Conservation (phyloP, 1,284 basidiomycete genomes). For the Apiotrichum veenhuisii region DNA sequence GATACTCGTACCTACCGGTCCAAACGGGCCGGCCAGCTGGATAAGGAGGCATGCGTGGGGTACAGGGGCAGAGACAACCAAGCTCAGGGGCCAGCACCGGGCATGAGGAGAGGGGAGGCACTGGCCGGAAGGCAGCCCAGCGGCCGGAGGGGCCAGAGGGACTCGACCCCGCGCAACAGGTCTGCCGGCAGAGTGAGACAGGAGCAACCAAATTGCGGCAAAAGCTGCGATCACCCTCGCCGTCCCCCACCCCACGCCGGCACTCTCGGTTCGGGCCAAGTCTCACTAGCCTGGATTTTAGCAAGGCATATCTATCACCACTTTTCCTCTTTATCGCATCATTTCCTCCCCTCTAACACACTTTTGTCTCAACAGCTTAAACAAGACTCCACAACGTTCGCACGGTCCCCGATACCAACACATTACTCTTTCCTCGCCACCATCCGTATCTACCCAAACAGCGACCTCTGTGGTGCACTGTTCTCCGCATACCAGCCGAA, state of each 20-base stretch:
- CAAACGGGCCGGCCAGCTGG: neutral
- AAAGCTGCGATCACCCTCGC: too few species aligned
- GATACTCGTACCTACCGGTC: neutral
- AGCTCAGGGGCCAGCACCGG: too few species aligned
- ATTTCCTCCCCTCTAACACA: neutral
- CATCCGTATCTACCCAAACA: too few species aligned
- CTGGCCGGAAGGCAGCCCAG: too few species aligned
- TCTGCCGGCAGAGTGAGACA: neutral
- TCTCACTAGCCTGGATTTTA: neutral
- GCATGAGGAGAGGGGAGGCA: too few species aligned
- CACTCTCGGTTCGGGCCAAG: neutral
- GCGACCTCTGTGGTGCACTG: too few species aligned
- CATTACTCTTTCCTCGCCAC: too few species aligned
- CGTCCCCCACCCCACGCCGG: too few species aligned
- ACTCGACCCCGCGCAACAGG: neutral
- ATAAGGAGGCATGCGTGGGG: neutral
- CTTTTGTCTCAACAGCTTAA: neutral
- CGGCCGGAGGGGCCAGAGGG: too few species aligned
- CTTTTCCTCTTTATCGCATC: conserved; percentile 5
- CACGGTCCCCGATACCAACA: too few species aligned
- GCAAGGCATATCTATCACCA: neutral
- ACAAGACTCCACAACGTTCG: neutral
- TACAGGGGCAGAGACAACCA: neutral
- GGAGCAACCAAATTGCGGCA: neutral
- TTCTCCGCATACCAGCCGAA: too few species aligned